phyloP scores from a whole-genome alignment of 495 filamentous ascomycete species.

The Rhypophila decipiens region DNA sequence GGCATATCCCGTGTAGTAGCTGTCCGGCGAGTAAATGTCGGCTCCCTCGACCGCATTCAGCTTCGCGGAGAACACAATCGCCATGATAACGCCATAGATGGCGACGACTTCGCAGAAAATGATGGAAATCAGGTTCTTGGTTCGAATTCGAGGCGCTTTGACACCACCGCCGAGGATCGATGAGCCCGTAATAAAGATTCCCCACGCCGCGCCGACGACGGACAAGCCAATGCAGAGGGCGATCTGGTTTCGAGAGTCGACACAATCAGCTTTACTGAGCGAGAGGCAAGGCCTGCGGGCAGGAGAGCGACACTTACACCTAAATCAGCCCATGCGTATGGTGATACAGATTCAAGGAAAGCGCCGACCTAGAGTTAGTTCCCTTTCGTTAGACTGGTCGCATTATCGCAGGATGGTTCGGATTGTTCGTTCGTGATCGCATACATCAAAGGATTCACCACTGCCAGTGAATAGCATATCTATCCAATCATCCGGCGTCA shows the following conservation, averaged over 20 bases:
- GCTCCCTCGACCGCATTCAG: constrained; percentile 58
- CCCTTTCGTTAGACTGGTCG: constrained; percentile 40
- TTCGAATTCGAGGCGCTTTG: constrained; percentile 90
- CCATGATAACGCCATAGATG: constrained; percentile 99
- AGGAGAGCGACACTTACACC: too few relatives aligned
- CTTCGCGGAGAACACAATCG: constrained; percentile 93
- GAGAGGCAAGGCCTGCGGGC: too few relatives aligned
- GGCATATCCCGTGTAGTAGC: constrained; percentile 93
- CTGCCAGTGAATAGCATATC: constrained; percentile 97
- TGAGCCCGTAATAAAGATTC: constrained; percentile 98
- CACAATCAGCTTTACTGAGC: too few relatives aligned
- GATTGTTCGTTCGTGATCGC: constrained; percentile 19
- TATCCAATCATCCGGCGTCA: constrained; percentile 35
- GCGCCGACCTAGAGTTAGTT: constrained; percentile 83
- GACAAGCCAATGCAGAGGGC: constrained; percentile 92
- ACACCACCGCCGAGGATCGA: constrained; percentile 97
- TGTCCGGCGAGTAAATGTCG: constrained; percentile 60
- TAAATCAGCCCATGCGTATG: constrained; percentile 84
- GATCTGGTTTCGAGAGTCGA: too few relatives aligned
- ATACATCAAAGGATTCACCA: constrained; percentile 93
- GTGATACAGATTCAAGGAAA: constrained; percentile 91
- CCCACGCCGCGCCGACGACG: constrained; percentile 96
- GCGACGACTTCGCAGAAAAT: constrained; percentile 99
- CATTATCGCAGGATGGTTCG: not conserved
- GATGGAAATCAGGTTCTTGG: constrained; percentile 99